Evolutionary conservation across 2,329 filamentous ascomycete species (phyloP).

Genomic region (Neocatenulostroma microsporum): DNA sequence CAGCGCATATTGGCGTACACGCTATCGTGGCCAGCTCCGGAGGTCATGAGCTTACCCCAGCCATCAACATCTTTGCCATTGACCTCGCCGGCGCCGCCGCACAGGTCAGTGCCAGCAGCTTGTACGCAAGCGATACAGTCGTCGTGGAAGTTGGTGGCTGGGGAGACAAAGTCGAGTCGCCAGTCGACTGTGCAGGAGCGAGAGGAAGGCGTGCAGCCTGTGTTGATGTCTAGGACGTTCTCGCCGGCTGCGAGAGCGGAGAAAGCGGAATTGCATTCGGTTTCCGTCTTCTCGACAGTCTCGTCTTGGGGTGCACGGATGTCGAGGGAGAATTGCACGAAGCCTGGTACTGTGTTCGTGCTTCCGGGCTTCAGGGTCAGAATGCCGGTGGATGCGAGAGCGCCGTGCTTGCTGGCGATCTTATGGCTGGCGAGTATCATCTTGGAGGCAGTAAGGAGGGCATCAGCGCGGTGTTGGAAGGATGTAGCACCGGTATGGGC

Average conservation of each 20-base stretch:
- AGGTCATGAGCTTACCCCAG: slow-evolving; percentile 47
- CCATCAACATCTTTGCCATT: slow-evolving; percentile 25
- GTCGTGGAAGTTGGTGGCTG: slow-evolving; percentile 57
- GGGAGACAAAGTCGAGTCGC: slow-evolving; percentile 53
- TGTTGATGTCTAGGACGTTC: slow-evolving; percentile 42
- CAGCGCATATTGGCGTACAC: slow-evolving; percentile 39
- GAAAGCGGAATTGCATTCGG: slow-evolving; percentile 51
- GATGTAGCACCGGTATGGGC: slow-evolving; percentile 70
- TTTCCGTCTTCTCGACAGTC: slow-evolving; percentile 51
- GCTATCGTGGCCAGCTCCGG: slow-evolving; percentile 57
- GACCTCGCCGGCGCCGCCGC: slow-evolving; percentile 41
- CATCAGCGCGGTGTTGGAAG: slow-evolving; percentile 58
- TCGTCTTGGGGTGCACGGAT: slow-evolving; percentile 53
- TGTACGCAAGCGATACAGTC: slow-evolving; percentile 61
- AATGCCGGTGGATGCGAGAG: slow-evolving; percentile 63
- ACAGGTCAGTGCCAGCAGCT: slow-evolving; percentile 50
- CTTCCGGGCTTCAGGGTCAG: slow-evolving; percentile 58
- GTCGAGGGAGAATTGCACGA: slow-evolving; percentile 61
- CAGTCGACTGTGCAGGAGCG: slow-evolving; percentile 47
- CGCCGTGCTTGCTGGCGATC: slow-evolving; percentile 52
- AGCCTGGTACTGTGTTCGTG: slow-evolving; percentile 65
- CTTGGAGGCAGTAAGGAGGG: slow-evolving; percentile 58
- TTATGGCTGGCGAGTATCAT: slow-evolving; percentile 61
- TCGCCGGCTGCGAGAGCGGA: slow-evolving; percentile 51
- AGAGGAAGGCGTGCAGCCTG: slow-evolving; percentile 33